Conservation (phyloP, 768 basidiomycete species). For the Tulasnella sp. region DNA sequence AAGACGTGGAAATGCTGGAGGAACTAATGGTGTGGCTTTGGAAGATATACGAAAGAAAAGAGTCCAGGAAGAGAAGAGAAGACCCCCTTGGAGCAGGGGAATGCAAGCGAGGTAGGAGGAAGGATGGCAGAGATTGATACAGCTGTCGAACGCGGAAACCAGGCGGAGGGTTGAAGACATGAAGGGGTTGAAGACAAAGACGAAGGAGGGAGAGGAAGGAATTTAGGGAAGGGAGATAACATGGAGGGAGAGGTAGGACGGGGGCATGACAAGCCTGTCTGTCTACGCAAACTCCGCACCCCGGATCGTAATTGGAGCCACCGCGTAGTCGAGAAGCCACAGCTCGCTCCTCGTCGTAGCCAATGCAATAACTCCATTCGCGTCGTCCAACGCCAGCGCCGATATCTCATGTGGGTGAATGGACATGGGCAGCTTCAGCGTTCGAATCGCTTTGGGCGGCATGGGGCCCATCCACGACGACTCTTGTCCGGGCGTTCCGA, state of each 20-base stretch:
- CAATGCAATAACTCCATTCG: slow-evolving; percentile 13
- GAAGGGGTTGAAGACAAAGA: neutral
- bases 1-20: slow-evolving; percentile 4
- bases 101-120: neutral
- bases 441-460: slow-evolving; percentile 17
- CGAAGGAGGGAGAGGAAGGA: neutral
- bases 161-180: neutral
- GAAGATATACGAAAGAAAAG: slow-evolving; percentile 4
- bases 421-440: slow-evolving; percentile 22
- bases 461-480: neutral
- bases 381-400: slow-evolving; percentile 23
- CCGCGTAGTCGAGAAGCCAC: slow-evolving; percentile 22
- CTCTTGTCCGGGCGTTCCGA: neutral
- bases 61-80: slow-evolving; percentile 1
- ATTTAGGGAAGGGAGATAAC: neutral
- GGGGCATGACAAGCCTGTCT: neutral
- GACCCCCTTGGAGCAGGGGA: neutral
- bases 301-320: neutral
- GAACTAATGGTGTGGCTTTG: slow-evolving; percentile 6
- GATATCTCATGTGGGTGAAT: slow-evolving; percentile 24
- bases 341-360: slow-evolving; percentile 18
- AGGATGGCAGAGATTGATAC: neutral
- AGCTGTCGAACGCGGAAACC: neutral
- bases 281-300: slow-evolving; percentile 12
- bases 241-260: neutral